Base-by-base conservation (phyloP, 176 grass and related monocot species). In the Juncus inflexus region DNA sequence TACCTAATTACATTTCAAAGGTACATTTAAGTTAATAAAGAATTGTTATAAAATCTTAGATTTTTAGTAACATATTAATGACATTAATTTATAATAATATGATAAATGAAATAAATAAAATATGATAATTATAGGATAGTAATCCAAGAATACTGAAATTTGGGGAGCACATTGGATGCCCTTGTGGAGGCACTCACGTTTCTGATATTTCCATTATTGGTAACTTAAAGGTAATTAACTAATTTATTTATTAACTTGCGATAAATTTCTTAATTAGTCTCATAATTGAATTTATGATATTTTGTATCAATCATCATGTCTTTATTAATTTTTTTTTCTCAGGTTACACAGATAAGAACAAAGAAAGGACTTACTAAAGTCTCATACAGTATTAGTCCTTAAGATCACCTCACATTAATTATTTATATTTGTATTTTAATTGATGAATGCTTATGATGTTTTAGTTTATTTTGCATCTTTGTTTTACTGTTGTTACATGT, bases 141-240 rank as follows among this genome's bases (percentile, higher is more conserved):
- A 79, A 41, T 13, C 92, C 87, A 60, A 74, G 92, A 12, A 77
- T 96, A 60, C 69, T 91, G 40, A 96, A 91, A 55, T 88, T 86
- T 38, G 79, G 92, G 37, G 67, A 88, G 11, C 35, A 81, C 42
- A 68, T 73, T 42, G 87, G 91, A 4, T 75, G 87, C 51, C 87
- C 91, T 62, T 96, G 87, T 58, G 91, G 91, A 62, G 91, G 91
- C 42, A 96, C 92, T 66, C 92, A 96, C 79, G 87, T 96, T 56
- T 61, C 76, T 0, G 79, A 96, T 14, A 61, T 86, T 43, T 81
- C 92, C 5, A 37, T 61, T 77, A 83, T 91, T 11, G 73, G 66
- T 42, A 83, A 15, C 15, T 6, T 90, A 60, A 96, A 76, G 84
- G 91, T 96, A 86, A 53, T 61, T 37, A 12, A 8, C 12, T 35